Evolutionary conservation across 352 stramenopile species (phyloP).

Genomic region (Salisapilia sapeloensis): DNA sequence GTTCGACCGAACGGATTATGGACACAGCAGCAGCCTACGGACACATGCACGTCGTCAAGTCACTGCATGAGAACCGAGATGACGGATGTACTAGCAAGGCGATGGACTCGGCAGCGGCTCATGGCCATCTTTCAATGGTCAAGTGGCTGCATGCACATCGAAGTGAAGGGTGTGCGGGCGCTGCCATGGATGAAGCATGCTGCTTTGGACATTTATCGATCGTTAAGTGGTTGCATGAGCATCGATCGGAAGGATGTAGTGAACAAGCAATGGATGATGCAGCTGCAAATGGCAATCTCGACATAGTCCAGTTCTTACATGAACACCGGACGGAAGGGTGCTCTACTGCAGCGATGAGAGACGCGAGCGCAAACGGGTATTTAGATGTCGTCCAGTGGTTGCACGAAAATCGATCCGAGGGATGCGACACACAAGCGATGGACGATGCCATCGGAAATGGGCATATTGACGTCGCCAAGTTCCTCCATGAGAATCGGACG

Average conservation of each 20-base stretch:
- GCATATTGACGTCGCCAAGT: slow-evolving; percentile 7
- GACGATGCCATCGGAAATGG: slow-evolving; percentile 10
- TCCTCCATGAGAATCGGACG: slow-evolving; percentile 3
- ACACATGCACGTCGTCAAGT: slow-evolving; percentile 30
- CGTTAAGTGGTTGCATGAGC: slow-evolving; percentile 32
- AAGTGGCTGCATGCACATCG: slow-evolving; percentile 33
- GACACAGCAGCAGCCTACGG: slow-evolving; percentile 46
- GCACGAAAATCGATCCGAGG: slow-evolving; percentile 7
- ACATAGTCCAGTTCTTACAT: slow-evolving; percentile 4
- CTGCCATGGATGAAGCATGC: slow-evolving; percentile 42
- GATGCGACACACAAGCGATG: slow-evolving; percentile 11
- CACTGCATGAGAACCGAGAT: slow-evolving; percentile 25
- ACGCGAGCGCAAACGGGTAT: slow-evolving; percentile 5
- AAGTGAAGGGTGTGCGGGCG: slow-evolving; percentile 30
- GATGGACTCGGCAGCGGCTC: slow-evolving; percentile 38
- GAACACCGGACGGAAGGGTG: slow-evolving; percentile 3
- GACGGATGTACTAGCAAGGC: slow-evolving; percentile 39
- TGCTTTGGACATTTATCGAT: slow-evolving; percentile 26
- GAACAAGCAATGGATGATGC: slow-evolving; percentile 4
- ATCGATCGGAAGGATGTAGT: slow-evolving; percentile 22
- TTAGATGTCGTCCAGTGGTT: slow-evolving; percentile 12
- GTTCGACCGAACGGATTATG: too few species aligned
- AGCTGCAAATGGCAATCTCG: slow-evolving; percentile 2
- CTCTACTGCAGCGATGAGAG: slow-evolving; percentile 3
- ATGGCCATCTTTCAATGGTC: slow-evolving; percentile 34